These are phyloP conservation scores for Aspergillus sparsus DNA, from an alignment of 495 filamentous ascomycete genomes.

Conservation along the genomic window DNA sequence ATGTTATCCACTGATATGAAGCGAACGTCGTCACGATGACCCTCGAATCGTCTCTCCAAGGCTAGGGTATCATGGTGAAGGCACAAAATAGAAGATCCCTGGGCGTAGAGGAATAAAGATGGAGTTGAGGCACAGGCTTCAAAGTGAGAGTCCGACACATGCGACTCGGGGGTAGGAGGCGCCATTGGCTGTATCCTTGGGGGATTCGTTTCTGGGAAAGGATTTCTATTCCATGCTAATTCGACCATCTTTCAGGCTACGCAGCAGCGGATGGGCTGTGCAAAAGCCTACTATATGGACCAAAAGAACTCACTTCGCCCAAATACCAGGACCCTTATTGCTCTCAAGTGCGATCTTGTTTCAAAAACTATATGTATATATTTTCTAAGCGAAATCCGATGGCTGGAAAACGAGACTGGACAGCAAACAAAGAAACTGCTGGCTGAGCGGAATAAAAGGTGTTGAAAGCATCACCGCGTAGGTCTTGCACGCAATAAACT, in stretches of 20 bases:
- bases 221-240: constrained; percentile 37
- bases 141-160: constrained; percentile 58
- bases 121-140: constrained; percentile 85
- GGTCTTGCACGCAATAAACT: constrained; percentile 7
- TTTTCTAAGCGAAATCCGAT: neutral
- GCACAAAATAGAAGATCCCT: constrained; percentile 75
- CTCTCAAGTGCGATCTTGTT: neutral
- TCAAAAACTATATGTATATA: neutral
- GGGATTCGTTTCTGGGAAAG: constrained; percentile 30
- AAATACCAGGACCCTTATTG: neutral
- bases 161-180: constrained; percentile 45
- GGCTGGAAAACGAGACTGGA: neutral
- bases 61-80: constrained; percentile 89
- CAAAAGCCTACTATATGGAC: neutral
- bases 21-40: constrained; percentile 74
- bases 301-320: constrained; percentile 8
- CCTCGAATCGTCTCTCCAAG: constrained; percentile 82
- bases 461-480: constrained; percentile 20
- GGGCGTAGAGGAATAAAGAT: constrained; percentile 82
- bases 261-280: neutral
- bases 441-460: constrained; percentile 9
- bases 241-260: constrained; percentile 28
- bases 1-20: constrained; percentile 89
- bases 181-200: constrained; percentile 36
- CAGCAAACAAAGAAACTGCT: constrained; percentile 9